Conservation (phyloP, 2,329 filamentous ascomycete genomes). For the Hypoxylon sp. region DNA sequence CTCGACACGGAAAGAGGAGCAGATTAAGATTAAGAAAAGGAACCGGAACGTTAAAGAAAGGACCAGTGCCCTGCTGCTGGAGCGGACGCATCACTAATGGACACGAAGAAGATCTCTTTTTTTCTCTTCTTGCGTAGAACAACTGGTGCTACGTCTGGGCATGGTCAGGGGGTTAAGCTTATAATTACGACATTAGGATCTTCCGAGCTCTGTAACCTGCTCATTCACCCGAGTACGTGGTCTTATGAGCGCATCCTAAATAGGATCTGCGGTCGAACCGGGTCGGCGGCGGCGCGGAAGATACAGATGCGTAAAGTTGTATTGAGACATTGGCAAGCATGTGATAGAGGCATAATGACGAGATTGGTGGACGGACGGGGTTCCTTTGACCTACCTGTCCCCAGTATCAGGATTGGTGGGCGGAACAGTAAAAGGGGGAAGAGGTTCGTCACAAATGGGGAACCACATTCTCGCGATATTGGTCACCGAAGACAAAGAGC, state of each 20-base stretch:
- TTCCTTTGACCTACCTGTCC: conserved; percentile 6
- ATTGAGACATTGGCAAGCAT: conserved; percentile 3
- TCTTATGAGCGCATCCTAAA: conserved; percentile 15
- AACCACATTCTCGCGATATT: conserved; percentile 33
- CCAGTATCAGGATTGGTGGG: conserved; percentile 3
- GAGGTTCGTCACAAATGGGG: conserved; percentile 14
- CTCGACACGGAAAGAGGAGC: not conserved
- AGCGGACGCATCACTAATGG: conserved; percentile 7
- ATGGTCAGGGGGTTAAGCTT: conserved; percentile 17
- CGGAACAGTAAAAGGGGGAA: conserved; percentile 16
- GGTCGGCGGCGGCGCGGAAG: conserved; percentile 31
- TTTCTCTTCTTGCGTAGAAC: not conserved
- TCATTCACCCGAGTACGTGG: conserved; percentile 37
- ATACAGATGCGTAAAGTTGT: conserved; percentile 17
- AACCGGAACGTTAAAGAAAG: not conserved
- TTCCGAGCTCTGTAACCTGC: conserved; percentile 10
- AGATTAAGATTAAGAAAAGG: not conserved
- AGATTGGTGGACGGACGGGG: not conserved
- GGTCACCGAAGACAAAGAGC: conserved; percentile 18
- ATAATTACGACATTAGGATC: conserved; percentile 25
- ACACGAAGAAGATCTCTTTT: conserved; percentile 12
- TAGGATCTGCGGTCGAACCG: conserved; percentile 24
- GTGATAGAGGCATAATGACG: conserved; percentile 28
- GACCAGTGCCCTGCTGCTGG: not conserved
- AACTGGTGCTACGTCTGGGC: conserved; percentile 27